Evolutionary conservation across 371 early-diverging fungal genomes (phyloP), one percentile per base, ranked within the genome.

Genomic region (Cladochytrium tenue): DNA sequence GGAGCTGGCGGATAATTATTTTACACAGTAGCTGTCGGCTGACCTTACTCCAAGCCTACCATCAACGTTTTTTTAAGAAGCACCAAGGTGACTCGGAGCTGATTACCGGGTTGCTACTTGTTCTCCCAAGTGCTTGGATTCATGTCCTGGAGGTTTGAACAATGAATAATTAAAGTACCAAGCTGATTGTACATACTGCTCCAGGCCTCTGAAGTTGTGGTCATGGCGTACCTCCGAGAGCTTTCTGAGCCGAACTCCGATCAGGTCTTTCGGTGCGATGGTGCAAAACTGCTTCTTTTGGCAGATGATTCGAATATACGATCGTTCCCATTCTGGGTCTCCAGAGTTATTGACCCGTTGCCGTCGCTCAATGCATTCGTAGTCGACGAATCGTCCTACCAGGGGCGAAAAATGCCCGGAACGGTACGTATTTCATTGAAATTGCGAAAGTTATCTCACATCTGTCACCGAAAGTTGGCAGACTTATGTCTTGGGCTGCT

Each of bases 71-170:
- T 28, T 77, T 80, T 62, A 80, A 77, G 62, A 68, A 64, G 62
- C 63, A 70, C 55, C 76, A 80, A 56, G 59, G 58, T 17, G 80
- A 76, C 23, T 64, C 73, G 23, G 80, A 80, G 28, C 64, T 76
- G n/a, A 80, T 80, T 34, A 80, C 80, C 3, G 80, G 80, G 2
- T 61, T 80, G 62, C 67, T 80, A 15, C 50, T 80, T 26, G 26
- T 75, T n/a, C 50, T 69, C n/a, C 67, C 56, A 28, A 60, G 58
- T 15, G 59, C 68, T 3, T 80, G 61, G 56, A 52, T 77, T 3
- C 80, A 80, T 57, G 62, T 77, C 20, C 62, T 80, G 26, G 80
- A 78, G 69, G 75, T 72, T 51, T n/a, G n/a, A n/a, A n/a, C n/a
- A n/a, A n/a, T n/a, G n/a, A n/a, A n/a, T n/a, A n/a, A 50, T 34